Conservation (phyloP, 2,329 filamentous ascomycete species). For the Myriosclerotinia scirpicola region DNA sequence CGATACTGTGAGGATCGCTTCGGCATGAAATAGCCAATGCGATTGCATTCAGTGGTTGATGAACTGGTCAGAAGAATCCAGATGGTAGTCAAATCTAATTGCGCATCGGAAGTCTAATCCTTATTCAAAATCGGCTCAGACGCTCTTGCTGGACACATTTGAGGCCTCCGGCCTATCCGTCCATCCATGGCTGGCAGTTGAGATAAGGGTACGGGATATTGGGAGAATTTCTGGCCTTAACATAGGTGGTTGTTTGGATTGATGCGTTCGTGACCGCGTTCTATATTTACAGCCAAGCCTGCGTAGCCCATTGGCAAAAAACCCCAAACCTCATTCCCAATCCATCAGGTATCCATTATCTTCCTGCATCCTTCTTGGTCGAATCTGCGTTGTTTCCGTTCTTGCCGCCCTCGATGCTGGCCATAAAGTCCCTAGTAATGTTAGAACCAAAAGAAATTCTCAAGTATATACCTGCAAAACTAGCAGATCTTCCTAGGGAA, state of each 20-base stretch:
- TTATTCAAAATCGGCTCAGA: background rate
- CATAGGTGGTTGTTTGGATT: constrained; percentile 8
- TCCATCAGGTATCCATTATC: constrained; percentile 19
- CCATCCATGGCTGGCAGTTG: background rate
- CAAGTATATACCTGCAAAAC: background rate
- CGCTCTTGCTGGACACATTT: background rate
- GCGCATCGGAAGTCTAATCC: background rate
- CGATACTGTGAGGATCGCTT: background rate
- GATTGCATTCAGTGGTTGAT: background rate
- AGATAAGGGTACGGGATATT: background rate
- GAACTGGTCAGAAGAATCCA: background rate
- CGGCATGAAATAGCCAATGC: background rate
- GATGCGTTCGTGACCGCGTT: constrained; percentile 19
- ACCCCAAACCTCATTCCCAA: background rate
- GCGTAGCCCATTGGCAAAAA: constrained; percentile 11
- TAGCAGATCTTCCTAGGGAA: constrained; percentile 6
- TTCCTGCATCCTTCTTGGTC: constrained; percentile 22
- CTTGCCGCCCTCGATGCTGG: constrained; percentile 34
- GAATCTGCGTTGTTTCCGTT: constrained; percentile 22
- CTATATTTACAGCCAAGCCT: constrained; percentile 23
- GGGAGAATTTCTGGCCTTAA: constrained; percentile 1
- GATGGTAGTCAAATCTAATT: background rate
- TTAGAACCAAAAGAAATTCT: background rate
- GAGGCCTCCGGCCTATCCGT: background rate
- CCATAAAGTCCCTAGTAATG: constrained; percentile 24